Evolutionary conservation across 176 grass and related monocot species (phyloP).

Genomic region (Rhynchospora tenuis): DNA sequence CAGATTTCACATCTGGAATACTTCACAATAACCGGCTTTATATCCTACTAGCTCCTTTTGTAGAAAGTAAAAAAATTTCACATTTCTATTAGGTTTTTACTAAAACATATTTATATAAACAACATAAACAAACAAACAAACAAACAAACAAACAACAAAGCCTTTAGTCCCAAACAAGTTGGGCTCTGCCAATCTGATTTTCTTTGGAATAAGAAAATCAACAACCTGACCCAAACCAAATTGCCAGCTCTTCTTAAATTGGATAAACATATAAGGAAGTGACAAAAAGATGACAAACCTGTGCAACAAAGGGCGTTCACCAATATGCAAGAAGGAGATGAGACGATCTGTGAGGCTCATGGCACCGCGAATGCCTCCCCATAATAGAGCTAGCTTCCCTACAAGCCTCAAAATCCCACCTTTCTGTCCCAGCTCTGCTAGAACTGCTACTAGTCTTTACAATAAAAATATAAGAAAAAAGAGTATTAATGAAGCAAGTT

Average conservation of each 20-base stretch:
- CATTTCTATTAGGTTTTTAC: neutral
- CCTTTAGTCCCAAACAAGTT: neutral
- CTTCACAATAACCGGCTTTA: neutral
- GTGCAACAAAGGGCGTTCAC: constrained; percentile 69
- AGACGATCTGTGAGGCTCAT: constrained; percentile 86
- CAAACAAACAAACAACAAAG: neutral
- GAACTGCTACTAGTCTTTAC: constrained; percentile 72
- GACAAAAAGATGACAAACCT: constrained; percentile 37
- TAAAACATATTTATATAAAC: neutral
- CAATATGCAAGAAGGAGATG: constrained; percentile 83
- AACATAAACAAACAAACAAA: neutral
- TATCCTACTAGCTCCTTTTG: neutral
- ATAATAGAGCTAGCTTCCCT: constrained; percentile 88
- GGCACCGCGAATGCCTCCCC: constrained; percentile 95
- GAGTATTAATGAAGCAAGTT: neutral
- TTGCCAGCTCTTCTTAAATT: neutral
- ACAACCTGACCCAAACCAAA: neutral
- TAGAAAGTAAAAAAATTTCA: neutral
- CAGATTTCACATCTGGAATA: neutral
- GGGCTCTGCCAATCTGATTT: neutral
- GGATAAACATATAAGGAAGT: neutral
- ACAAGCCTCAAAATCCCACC: constrained; percentile 78
- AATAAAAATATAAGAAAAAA: constrained; percentile 16
- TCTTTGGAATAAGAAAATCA: neutral
- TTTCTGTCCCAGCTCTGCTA: constrained; percentile 91